Evolutionary conservation across 441 rosid genomes (phyloP).

Genomic region (Kokia cookei): DNA sequence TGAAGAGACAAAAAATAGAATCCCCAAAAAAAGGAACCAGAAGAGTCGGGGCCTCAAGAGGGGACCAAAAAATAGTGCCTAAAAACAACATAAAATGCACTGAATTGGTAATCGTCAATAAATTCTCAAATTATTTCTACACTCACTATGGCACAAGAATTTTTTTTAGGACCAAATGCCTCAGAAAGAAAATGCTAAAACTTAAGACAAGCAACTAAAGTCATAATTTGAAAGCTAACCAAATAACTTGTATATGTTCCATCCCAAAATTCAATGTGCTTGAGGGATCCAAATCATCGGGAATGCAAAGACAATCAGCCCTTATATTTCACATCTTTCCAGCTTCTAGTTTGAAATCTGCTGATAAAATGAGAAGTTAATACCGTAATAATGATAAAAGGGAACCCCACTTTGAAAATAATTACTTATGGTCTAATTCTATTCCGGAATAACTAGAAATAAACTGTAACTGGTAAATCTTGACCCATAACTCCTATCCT

Average conservation of each 20-base stretch:
- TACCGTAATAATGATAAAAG: not conserved
- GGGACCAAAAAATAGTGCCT: not conserved
- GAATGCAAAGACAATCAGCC: conserved; percentile 26
- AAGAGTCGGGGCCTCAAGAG: not conserved
- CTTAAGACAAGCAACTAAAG: conserved; percentile 10
- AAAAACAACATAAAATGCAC: not conserved
- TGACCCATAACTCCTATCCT: too few species aligned
- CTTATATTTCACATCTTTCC: conserved; percentile 17
- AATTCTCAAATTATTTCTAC: conserved; percentile 4
- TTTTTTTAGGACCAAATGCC: conserved; percentile 7
- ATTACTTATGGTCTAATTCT: not conserved
- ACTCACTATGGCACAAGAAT: conserved; percentile 17
- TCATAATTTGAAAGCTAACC: conserved; percentile 9
- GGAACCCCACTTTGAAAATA: not conserved
- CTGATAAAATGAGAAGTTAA: conserved; percentile 1
- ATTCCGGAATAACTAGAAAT: not conserved
- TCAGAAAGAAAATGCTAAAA: conserved; percentile 26
- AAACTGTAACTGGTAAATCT: not conserved
- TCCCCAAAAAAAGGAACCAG: conserved; percentile 2
- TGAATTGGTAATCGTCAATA: conserved; percentile 1
- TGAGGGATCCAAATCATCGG: conserved; percentile 22
- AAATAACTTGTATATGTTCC: conserved; percentile 15
- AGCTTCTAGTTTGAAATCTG: conserved; percentile 30
- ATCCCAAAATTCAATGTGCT: conserved; percentile 21
- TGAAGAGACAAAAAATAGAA: not conserved